phyloP scores from a whole-genome alignment of 331 rosid genomes.

The Phaseolus coccineus region DNA sequence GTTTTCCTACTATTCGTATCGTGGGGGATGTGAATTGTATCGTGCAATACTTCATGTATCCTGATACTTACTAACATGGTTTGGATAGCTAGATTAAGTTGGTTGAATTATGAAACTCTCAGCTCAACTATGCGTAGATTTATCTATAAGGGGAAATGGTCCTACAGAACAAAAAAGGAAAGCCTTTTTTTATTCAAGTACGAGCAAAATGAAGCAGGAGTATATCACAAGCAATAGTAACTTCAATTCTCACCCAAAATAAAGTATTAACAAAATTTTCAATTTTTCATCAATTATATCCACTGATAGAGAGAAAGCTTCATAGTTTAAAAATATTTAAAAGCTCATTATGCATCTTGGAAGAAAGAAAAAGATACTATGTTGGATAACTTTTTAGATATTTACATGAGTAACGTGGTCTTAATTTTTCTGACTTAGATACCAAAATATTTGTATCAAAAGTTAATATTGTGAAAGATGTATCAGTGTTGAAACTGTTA shows the following conservation, averaged over 20 bases:
- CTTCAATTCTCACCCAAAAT: neutral
- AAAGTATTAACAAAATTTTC: neutral
- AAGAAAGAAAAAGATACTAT: conserved; percentile 8
- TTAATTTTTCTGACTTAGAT: conserved; percentile 11
- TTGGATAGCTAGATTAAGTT: neutral
- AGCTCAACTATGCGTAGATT: neutral
- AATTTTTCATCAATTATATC: neutral
- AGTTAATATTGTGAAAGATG: conserved; percentile 25
- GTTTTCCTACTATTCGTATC: too few relatives aligned
- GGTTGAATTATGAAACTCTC: neutral
- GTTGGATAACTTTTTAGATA: conserved; percentile 14
- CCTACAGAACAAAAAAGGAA: neutral
- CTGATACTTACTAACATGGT: neutral
- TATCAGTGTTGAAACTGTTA: conserved; percentile 22
- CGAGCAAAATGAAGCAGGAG: neutral
- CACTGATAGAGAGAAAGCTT: conserved; percentile 1
- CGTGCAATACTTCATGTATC: too few relatives aligned
- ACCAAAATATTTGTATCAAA: conserved; percentile 18
- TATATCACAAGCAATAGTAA: neutral
- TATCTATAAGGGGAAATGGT: too few relatives aligned
- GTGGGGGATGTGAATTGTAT: too few relatives aligned
- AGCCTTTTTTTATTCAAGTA: neutral
- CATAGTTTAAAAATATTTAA: neutral
- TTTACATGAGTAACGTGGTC: conserved; percentile 5
- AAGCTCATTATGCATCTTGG: conserved; percentile 22